A percentile compares a stretch with the other conserved stretches of the same genome.
phyloP scores from a whole-genome alignment of 2,329 filamentous ascomycete genomes.

The Pochonia chlamydosporia region DNA sequence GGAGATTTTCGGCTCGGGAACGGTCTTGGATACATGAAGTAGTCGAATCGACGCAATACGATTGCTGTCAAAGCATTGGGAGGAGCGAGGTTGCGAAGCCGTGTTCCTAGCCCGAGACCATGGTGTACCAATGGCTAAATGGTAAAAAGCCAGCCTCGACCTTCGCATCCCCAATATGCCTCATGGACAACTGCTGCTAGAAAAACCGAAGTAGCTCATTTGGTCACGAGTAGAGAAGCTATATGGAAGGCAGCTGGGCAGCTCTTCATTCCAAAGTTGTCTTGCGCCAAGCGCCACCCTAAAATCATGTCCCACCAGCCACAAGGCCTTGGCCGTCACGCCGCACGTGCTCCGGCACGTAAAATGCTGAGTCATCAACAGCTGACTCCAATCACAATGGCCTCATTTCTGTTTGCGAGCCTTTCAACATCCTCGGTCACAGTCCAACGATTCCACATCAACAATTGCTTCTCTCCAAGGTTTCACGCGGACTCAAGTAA shows the following conservation, averaged over 20 bases:
- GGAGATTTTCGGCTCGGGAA: neutral
- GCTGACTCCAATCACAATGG: constrained; percentile 28
- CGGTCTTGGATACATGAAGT: constrained; percentile 5
- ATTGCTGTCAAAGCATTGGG: constrained; percentile 5
- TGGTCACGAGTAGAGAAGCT: neutral
- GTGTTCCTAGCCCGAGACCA: neutral
- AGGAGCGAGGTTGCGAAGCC: neutral
- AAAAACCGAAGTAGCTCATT: constrained; percentile 6
- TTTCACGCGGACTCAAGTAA: constrained; percentile 15
- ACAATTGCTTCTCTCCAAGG: constrained; percentile 16
- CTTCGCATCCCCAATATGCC: constrained; percentile 23
- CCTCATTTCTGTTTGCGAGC: constrained; percentile 30
- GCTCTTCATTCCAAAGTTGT: too few relatives aligned
- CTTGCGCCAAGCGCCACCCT: too few relatives aligned
- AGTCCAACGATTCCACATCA: constrained; percentile 19
- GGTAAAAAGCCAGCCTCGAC: constrained; percentile 15
- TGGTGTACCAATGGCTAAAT: constrained; percentile 6
- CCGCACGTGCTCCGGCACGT: neutral
- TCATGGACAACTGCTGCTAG: constrained; percentile 13
- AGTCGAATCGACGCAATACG: constrained; percentile 13
- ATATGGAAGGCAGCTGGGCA: too few relatives aligned
- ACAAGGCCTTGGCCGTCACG: too few relatives aligned
- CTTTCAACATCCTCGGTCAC: constrained; percentile 20
- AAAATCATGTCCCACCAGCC: too few relatives aligned
- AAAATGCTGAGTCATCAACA: constrained; percentile 29